A percentile compares a stretch with the other conserved stretches of the same genome.
Evolutionary conservation across 208 protist genomes (phyloP).

Genomic region (Phytomonas sp.): DNA sequence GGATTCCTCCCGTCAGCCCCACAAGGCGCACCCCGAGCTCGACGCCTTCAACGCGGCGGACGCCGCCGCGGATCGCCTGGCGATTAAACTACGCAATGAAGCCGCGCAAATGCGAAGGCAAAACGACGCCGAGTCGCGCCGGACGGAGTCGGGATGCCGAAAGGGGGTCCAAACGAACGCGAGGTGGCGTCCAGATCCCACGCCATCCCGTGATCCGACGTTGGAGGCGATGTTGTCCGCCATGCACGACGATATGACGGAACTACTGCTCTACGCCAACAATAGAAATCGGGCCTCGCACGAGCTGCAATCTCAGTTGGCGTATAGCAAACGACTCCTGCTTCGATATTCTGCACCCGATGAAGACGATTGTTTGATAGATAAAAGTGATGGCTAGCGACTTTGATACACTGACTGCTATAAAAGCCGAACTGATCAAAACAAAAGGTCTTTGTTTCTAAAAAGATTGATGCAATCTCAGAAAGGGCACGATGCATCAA

Average conservation of each 20-base stretch:
- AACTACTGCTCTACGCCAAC: conserved; percentile 34
- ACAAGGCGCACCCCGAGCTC: not conserved
- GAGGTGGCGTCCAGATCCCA: not conserved
- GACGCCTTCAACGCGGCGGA: conserved; percentile 11
- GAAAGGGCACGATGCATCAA: not conserved
- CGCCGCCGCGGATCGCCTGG: conserved; percentile 17
- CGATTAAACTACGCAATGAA: conserved; percentile 16
- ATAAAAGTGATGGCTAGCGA: not conserved
- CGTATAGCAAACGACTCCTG: conserved; percentile 12
- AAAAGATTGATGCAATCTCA: not conserved
- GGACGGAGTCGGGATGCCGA: not conserved
- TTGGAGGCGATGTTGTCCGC: conserved; percentile 34
- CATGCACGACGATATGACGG: conserved; percentile 49
- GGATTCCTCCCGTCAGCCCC: not conserved
- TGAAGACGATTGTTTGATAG: not conserved
- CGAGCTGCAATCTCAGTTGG: conserved; percentile 27
- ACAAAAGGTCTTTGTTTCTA: not conserved
- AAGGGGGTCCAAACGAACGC: not conserved
- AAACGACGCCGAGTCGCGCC: not conserved
- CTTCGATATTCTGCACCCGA: not conserved
- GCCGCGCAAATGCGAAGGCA: conserved; percentile 1
- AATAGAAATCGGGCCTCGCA: conserved; percentile 21
- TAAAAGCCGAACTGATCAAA: not conserved
- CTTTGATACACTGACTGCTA: conserved; percentile 3
- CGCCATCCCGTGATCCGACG: conserved; percentile 32